Percentiles rank a stretch among this genome's conserved stretches.
phyloP scores from a whole-genome alignment of 176 grass and related monocot species.

The Carex cristatella region DNA sequence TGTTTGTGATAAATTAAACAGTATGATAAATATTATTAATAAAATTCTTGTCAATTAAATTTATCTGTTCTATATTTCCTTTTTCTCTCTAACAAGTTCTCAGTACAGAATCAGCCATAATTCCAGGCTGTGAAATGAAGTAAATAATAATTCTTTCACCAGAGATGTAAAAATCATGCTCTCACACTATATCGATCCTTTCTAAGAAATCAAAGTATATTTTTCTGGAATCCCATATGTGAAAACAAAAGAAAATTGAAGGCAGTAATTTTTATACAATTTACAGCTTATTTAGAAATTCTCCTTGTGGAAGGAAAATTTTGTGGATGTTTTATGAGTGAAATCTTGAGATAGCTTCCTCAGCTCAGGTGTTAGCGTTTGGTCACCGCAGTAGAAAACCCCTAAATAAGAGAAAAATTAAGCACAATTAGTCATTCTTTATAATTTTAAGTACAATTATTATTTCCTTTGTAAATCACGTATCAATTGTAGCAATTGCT shows the following conservation, averaged over 20 bases:
- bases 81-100: not conserved
- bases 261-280: not conserved
- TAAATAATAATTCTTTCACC: not conserved
- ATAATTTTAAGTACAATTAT: not conserved
- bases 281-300: constrained; percentile 49
- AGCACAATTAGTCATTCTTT: not conserved
- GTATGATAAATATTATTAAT: no score
- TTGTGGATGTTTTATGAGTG: constrained; percentile 75
- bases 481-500: not conserved
- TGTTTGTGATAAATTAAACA: no score
- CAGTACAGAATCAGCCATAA: not conserved
- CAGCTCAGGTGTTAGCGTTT: constrained; percentile 55
- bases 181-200: not conserved
- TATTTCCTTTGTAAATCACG: not conserved
- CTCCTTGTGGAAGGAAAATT: constrained; percentile 98
- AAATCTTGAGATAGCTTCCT: constrained; percentile 62
- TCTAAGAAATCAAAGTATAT: constrained; percentile 4
- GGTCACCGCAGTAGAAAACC: constrained; percentile 92
- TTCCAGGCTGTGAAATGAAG: not conserved
- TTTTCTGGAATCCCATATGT: not conserved
- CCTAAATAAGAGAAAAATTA: constrained; percentile 18
- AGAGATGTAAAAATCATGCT: not conserved
- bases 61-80: not conserved
- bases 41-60: no score
- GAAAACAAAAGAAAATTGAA: constrained; percentile 12